Evolutionary conservation across 1,139 yeast genomes (phyloP), one percentile per base, ranked within the genome.

Genomic region (Kodamaea arcana): DNA sequence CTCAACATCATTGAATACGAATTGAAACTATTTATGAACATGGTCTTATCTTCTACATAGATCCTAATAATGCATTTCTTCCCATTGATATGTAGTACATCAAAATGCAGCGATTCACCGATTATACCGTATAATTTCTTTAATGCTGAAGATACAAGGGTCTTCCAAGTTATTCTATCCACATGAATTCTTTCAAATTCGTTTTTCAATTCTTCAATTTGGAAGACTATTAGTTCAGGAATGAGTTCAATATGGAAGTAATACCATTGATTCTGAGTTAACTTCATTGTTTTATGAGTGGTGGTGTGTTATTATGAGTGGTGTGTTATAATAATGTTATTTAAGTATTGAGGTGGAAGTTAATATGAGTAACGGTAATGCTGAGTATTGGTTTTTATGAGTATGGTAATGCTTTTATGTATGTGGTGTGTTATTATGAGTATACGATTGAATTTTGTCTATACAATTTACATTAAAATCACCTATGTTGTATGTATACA

Each of bases 161-260:
- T 43, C 41, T 62, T 61, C 76, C 77, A 72, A 2, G 75, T 58
- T 21, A 69, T 49, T 13, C 48, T 37, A 40, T 72, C 78, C 9
- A 61, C 35, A 4, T 36, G 36, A 11, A 50, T 37, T 9, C 37
- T 35, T 4, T 37, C 38, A 30, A 37, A 44, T 20, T 43, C 44
- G 3, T 23, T 17, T 13, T 24, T 21, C 13, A 35, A 35, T 13
- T 33, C 41, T 2, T 39, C 36, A 18, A 43, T 38, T 15, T 41
- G 42, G 10, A 39, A 29, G 7, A 41, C 41, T 9, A 37, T 27
- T 3, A 50, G 47, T 28, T 50, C 54, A n/a, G 49, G 45, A 5
- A 3, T 31, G 20, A 27, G 29, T 20, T 30, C 29, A 14, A 36
- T 28, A 20, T 23, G 29, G 18, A 31, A 33, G 34, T 48, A 50